A percentile compares a stretch with the other conserved stretches of the same genome.
phyloP scores from a whole-genome alignment of 768 basidiomycete genomes.

The Pulveroboletus sp. region DNA sequence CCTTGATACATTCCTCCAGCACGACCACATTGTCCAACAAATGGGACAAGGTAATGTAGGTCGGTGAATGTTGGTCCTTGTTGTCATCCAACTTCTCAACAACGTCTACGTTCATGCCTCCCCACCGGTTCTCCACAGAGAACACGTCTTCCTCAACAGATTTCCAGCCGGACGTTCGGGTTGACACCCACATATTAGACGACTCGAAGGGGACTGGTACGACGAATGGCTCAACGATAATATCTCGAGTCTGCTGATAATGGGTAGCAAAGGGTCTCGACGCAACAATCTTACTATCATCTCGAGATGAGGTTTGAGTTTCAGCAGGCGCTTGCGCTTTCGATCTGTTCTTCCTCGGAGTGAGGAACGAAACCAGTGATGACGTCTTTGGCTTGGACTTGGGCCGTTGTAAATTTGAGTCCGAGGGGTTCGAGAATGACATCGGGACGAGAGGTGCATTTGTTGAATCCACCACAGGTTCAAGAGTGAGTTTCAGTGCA shows the following conservation, averaged over 20 bases:
- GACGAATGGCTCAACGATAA: conserved; percentile 68
- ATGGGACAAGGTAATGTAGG: conserved; percentile 71
- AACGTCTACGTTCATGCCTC: conserved; percentile 27
- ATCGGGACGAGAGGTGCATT: conserved; percentile 18
- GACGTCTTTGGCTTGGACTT: conserved; percentile 55
- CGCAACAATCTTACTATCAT: conserved; percentile 41
- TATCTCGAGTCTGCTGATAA: conserved; percentile 73
- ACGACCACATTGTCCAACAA: conserved; percentile 93
- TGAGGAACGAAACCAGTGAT: conserved; percentile 74
- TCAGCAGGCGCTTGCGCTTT: conserved; percentile 34
- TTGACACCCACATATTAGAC: conserved; percentile 63
- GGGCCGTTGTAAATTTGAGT: conserved; percentile 34
- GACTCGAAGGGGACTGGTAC: conserved; percentile 49
- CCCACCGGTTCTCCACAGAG: conserved; percentile 43
- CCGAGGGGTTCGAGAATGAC: conserved; percentile 27
- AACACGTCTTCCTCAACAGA: conserved; percentile 75
- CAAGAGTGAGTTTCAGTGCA: conserved; percentile 72
- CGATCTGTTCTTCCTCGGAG: conserved; percentile 68
- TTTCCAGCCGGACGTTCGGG: conserved; percentile 49
- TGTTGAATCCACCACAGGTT: conserved; percentile 50
- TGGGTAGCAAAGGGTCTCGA: conserved; percentile 84
- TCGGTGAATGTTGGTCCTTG: conserved; percentile 31
- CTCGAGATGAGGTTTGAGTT: conserved; percentile 45
- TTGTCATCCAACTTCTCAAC: conserved; percentile 16
- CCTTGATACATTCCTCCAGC: conserved; percentile 93